phyloP scores from a whole-genome alignment of 345 rosid genomes.

The Eucalyptus cladocalyx region DNA sequence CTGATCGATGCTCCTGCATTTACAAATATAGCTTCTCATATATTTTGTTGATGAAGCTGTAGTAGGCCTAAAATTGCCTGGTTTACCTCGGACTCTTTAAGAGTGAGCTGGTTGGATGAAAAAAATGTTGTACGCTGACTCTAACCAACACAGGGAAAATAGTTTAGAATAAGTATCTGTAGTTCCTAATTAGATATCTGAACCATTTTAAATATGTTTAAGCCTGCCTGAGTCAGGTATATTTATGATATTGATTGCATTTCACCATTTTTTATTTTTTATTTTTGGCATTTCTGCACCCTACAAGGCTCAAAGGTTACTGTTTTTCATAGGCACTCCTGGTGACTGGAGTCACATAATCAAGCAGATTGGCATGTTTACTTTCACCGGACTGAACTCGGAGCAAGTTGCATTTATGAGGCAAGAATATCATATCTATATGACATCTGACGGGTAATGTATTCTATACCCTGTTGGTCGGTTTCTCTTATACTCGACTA shows the following conservation, averaged over 20 bases:
- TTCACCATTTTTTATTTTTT: neutral
- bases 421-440: constrained; percentile 3
- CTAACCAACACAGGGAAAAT: neutral
- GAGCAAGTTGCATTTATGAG: constrained; percentile 12
- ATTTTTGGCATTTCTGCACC: neutral
- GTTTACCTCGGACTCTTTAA: neutral
- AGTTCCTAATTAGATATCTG: neutral
- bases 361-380: constrained; percentile 16
- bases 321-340: neutral
- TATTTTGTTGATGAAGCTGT: neutral
- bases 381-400: constrained; percentile 9
- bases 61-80: neutral
- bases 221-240: neutral
- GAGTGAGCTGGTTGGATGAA: neutral
- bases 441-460: constrained; percentile 9
- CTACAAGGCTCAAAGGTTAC: neutral
- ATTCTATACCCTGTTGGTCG: neutral
- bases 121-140: neutral
- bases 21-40: neutral
- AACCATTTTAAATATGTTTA: neutral
- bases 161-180: neutral
- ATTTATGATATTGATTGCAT: neutral
- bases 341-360: constrained; percentile 18
- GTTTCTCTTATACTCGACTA: neutral
- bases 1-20: neutral